phyloP scores from a whole-genome alignment of 306 rosid species.

The Lotus japonicus region DNA sequence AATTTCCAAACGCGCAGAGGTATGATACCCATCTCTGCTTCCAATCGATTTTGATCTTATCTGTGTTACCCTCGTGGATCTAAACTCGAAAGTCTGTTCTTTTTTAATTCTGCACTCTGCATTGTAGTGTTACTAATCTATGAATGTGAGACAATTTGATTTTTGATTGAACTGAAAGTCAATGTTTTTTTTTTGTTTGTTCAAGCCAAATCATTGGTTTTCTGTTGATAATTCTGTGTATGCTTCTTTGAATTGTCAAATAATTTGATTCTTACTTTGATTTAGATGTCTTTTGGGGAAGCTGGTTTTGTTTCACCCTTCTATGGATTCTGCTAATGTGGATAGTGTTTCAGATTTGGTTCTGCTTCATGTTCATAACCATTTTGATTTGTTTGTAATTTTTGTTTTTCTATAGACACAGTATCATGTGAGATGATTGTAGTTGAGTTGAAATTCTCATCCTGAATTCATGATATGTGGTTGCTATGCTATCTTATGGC shows the following conservation, averaged over 20 bases:
- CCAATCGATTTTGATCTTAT: background rate
- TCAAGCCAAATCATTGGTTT: background rate
- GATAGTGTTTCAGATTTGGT: constrained; percentile 10
- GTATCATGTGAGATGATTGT: background rate
- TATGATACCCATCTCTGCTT: background rate
- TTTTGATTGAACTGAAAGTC: background rate
- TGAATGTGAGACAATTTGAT: background rate
- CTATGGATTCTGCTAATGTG: background rate
- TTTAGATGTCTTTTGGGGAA: background rate
- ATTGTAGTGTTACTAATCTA: background rate
- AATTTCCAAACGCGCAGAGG: background rate
- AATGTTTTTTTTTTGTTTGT: background rate
- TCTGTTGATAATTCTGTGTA: background rate
- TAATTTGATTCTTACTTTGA: constrained; percentile 14
- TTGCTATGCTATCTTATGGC: too few species aligned
- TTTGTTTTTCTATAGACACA: background rate
- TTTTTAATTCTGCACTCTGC: background rate
- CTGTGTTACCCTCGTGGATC: constrained; percentile 24
- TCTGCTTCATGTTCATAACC: constrained; percentile 5
- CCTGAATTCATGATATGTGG: constrained; percentile 1
- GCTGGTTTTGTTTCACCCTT: constrained; percentile 6
- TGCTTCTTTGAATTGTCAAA: constrained; percentile 13
- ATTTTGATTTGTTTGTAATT: background rate
- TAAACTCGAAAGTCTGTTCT: constrained; percentile 1
- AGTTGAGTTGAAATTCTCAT: background rate